These are phyloP conservation scores for Salix dunnii DNA, from an alignment of 345 rosid genomes.

Conservation along the genomic window DNA sequence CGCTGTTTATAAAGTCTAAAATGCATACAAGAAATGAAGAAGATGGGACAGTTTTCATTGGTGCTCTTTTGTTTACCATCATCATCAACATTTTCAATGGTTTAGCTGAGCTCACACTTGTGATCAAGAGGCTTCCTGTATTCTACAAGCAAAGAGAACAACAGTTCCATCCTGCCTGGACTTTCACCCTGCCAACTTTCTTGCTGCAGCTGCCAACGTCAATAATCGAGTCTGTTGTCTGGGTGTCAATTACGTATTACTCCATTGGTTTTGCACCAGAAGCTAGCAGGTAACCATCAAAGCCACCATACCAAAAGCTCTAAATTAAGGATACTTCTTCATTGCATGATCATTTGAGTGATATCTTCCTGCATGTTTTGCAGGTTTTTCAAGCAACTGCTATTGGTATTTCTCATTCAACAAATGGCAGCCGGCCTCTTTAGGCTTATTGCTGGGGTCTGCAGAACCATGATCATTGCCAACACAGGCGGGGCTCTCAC, in stretches of 20 bases:
- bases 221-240: conserved; percentile 61
- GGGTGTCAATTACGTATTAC: conserved; percentile 62
- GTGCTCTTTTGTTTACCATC: conserved; percentile 56
- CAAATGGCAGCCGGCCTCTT: conserved; percentile 85
- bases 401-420: conserved; percentile 61
- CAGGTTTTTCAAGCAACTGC: conserved; percentile 84
- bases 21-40: conserved; percentile 54
- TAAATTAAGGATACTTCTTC: not conserved
- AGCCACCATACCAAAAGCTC: not conserved
- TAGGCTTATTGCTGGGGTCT: conserved; percentile 58
- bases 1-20: conserved; percentile 56
- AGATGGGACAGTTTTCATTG: conserved; percentile 51
- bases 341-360: conserved; percentile 2
- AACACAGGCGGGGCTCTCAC: conserved; percentile 71
- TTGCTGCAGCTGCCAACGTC: conserved; percentile 65
- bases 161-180: conserved; percentile 77
- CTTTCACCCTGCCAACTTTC: conserved; percentile 68
- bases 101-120: conserved; percentile 68
- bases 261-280: conserved; percentile 75
- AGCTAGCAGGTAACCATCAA: conserved; percentile 47
- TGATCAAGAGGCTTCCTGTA: conserved; percentile 72
- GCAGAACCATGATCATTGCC: conserved; percentile 79
- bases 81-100: conserved; percentile 87
- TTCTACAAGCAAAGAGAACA: conserved; percentile 93
- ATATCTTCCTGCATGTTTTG: not conserved